These are phyloP conservation scores for Eucalyptus regnans DNA, from an alignment of 345 rosid species.

Conservation along the genomic window DNA sequence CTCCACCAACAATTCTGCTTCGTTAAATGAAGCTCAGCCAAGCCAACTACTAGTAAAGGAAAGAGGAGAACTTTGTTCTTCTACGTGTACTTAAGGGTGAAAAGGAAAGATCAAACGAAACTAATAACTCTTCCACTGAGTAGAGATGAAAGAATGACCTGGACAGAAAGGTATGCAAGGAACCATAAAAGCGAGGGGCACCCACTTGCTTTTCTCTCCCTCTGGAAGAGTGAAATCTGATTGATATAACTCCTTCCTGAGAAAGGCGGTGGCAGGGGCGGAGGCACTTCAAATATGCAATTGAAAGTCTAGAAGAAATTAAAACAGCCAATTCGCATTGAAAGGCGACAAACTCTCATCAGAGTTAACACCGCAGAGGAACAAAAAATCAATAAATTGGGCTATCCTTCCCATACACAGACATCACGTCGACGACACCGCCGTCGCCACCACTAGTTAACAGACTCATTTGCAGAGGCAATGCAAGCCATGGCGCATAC, in stretches of 20 bases:
- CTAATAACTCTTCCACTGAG: neutral
- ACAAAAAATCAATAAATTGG: neutral
- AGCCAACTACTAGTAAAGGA: neutral
- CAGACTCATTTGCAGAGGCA: neutral
- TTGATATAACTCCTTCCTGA: constrained; percentile 67
- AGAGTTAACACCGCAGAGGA: neutral
- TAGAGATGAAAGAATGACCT: constrained; percentile 28
- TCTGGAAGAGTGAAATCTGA: constrained; percentile 37
- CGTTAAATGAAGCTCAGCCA: neutral
- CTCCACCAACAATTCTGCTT: neutral
- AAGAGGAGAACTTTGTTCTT: neutral
- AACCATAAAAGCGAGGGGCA: constrained; percentile 81
- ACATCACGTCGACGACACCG: neutral
- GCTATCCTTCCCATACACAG: neutral
- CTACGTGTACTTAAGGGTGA: neutral
- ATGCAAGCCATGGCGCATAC: neutral
- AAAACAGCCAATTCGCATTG: neutral
- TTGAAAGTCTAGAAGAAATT: constrained; percentile 1
- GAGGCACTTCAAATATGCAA: constrained; percentile 56
- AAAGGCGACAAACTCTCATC: neutral
- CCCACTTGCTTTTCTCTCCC: constrained; percentile 43
- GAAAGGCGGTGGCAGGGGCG: constrained; percentile 67
- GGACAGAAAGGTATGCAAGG: constrained; percentile 47
- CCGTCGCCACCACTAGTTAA: neutral
- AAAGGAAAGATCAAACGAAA: neutral